Conservation (phyloP, 1,139 yeast species). For the Magnusiomyces fungicola region DNA sequence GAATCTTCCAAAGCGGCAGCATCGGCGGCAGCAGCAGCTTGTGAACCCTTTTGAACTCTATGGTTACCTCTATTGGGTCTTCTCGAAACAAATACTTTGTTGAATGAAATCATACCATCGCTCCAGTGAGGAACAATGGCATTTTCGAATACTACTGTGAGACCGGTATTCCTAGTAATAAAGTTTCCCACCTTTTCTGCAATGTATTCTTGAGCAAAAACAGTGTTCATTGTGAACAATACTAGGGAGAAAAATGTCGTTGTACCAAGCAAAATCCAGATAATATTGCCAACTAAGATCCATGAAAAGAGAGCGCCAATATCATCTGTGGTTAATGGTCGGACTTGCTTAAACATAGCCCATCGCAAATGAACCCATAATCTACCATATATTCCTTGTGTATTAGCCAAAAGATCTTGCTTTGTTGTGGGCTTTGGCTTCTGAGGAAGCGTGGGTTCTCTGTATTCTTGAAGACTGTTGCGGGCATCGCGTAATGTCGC, state of each 20-base stretch:
- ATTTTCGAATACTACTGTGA: conserved; percentile 81
- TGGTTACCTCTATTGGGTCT: conserved; percentile 50
- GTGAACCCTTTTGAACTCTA: conserved; percentile 58
- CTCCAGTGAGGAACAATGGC: conserved; percentile 96
- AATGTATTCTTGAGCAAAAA: conserved; percentile 81
- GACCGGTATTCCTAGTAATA: conserved; percentile 76
- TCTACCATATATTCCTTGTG: conserved; percentile 45
- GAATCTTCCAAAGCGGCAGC: conserved; percentile 16
- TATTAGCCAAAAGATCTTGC: conserved; percentile 48
- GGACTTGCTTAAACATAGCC: conserved; percentile 52
- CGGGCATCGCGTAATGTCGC: neutral
- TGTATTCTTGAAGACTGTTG: neutral
- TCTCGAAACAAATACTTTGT: conserved; percentile 78
- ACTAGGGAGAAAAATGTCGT: conserved; percentile 81
- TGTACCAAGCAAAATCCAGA: conserved; percentile 73
- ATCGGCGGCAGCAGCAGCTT: conserved; percentile 51
- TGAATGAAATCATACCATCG: conserved; percentile 75
- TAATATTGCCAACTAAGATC: conserved; percentile 79
- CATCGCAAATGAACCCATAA: conserved; percentile 57
- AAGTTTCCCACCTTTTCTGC: conserved; percentile 77
- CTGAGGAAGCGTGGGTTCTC: neutral
- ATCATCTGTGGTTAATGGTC: conserved; percentile 84
- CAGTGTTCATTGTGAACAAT: conserved; percentile 74
- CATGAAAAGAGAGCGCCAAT: conserved; percentile 84
- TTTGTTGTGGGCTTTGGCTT: conserved; percentile 26